Base-by-base conservation (phyloP, 768 basidiomycete genomes). In the Tricholoma terreum region DNA sequence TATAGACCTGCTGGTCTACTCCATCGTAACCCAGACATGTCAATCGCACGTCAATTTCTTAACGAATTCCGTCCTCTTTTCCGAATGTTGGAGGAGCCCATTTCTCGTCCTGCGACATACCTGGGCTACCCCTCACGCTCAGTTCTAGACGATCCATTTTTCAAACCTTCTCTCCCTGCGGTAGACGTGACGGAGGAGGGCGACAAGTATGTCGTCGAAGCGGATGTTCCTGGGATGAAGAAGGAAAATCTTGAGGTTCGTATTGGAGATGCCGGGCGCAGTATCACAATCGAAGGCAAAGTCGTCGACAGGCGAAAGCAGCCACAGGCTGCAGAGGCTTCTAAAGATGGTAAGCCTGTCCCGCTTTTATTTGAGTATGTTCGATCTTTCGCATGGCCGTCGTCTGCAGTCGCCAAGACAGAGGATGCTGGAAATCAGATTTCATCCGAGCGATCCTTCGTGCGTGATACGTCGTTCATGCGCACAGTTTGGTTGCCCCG, bases 211-310 rank as follows among this genome's bases (percentile, higher is more conserved):
- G 59, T 89, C 52, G 73, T 92, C 40, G 86, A 91, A 64, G 88
- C 89, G 1, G 90, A 92, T 64, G 65, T 92, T 24, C 90, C 90
- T 19, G 89, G 90, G 0, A 83, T 92, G 24, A 85, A 83, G 68
- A 90, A 86, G 74, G 89, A 91, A 62, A 84, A 90, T 63, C 67
- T 91, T 8, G 80, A 89, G 55, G 79, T 92, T 51, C 79, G 83
- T 7, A 75, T 92, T 57, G 87, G 87, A 8, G 85, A 90, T 55
- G 82, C 79, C 14, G 89, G 88, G 2, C 78, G 82, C 55, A 89
- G 83, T 59, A 67, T 91, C 56, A 89, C 84, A 3, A 89, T 92
- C 55, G 83, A 89, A 66, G 90, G 90, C 7, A 85, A 79, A 63
- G 70, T 82, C 36, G 64, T 69, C 48, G 71, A 71, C 42, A 69